Evolutionary conservation across 139 green algal genomes (phyloP).

Genomic region (Spirogloea muscicola): DNA sequence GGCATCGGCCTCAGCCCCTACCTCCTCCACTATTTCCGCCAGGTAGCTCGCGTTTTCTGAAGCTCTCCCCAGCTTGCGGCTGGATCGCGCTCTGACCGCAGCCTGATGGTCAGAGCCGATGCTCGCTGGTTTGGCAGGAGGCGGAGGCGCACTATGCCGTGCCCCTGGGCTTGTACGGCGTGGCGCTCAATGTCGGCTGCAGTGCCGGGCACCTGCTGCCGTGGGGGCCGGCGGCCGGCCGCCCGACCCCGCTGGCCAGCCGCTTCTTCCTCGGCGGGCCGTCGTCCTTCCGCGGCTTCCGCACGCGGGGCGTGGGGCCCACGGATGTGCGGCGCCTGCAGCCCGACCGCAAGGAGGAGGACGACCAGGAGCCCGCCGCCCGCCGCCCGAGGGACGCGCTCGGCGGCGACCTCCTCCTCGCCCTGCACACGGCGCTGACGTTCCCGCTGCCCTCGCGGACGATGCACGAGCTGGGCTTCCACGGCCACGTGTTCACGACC

Average conservation of each 20-base stretch:
- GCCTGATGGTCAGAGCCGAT: no score
- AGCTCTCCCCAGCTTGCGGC: no score
- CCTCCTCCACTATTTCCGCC: conserved; percentile 14
- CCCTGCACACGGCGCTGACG: conserved; percentile 12
- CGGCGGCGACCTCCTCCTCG: conserved; percentile 26
- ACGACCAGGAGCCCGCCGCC: neutral
- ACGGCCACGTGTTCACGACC: conserved; percentile 24
- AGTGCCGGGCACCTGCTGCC: conserved; percentile 29
- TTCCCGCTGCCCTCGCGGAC: conserved; percentile 24
- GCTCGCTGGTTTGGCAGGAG: no score
- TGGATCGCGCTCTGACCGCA: no score
- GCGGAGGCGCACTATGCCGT: conserved; percentile 5
- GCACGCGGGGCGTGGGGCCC: conserved; percentile 29
- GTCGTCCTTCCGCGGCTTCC: conserved; percentile 24
- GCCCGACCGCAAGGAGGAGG: no score
- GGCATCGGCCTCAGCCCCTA: conserved; percentile 8
- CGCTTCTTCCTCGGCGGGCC: conserved; percentile 47
- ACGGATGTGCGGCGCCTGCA: conserved; percentile 3
- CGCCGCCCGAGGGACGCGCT: conserved; percentile 31
- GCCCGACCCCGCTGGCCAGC: conserved; percentile 31
- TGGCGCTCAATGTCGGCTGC: conserved; percentile 1
- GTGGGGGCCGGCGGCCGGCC: conserved; percentile 7
- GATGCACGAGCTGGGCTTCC: conserved; percentile 4
- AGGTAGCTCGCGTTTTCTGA: no score
- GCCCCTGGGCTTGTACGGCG: conserved; percentile 17